A percentile compares a stretch with the other conserved stretches of the same genome.
Conservation (phyloP, 306 rosid species). For the Sophora flavescens region DNA sequence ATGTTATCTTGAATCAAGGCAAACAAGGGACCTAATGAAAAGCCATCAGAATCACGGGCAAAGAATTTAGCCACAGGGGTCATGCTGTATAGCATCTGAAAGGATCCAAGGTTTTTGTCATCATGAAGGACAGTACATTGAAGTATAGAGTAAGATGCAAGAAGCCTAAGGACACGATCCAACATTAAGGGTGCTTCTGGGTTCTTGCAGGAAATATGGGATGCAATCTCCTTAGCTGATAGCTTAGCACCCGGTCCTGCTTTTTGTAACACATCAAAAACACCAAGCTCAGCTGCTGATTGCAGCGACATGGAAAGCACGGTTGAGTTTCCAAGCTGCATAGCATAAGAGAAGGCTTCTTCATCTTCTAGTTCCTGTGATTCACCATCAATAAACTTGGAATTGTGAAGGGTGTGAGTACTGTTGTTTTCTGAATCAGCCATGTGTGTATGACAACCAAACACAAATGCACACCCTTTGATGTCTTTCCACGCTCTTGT, state of each 20-base stretch:
- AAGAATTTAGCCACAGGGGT: constrained; percentile 50
- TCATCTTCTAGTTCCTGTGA: constrained; percentile 39
- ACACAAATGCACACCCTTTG: not conserved
- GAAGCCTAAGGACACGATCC: constrained; percentile 64
- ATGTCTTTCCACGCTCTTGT: no score
- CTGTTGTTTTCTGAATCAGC: not conserved
- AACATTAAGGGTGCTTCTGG: constrained; percentile 56
- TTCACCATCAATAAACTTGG: not conserved
- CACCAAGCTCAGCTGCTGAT: constrained; percentile 53
- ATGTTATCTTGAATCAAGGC: constrained; percentile 46
- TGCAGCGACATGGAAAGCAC: constrained; percentile 55
- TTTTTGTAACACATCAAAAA: constrained; percentile 61
- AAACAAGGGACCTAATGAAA: constrained; percentile 50
- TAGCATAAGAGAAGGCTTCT: constrained; percentile 52
- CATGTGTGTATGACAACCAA: not conserved
- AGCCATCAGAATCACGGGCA: constrained; percentile 51
- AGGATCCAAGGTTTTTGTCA: not conserved
- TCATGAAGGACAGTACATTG: constrained; percentile 32
- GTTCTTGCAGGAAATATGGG: constrained; percentile 48
- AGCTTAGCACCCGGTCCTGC: constrained; percentile 48
- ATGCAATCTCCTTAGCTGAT: constrained; percentile 53
- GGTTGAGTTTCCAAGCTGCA: constrained; percentile 30
- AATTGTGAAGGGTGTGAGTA: not conserved
- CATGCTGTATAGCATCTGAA: constrained; percentile 51
- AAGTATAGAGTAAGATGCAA: constrained; percentile 55